phyloP scores from a whole-genome alignment of 225 moss, liverwort and hornwort species.

The Rhytidiadelphus loreus region DNA sequence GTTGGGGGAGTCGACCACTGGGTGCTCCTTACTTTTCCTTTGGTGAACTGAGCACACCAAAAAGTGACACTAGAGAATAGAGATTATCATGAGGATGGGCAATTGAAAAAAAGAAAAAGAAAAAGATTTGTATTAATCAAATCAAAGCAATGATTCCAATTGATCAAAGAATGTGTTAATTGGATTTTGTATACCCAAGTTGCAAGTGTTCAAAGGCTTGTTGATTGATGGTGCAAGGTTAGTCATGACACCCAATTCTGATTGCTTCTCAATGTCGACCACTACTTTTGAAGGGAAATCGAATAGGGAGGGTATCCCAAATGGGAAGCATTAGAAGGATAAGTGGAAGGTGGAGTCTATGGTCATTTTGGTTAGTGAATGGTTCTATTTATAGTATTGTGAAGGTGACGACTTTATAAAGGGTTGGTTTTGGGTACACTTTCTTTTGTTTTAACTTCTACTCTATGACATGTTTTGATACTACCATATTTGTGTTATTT shows the following conservation, averaged over 20 bases:
- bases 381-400: neutral
- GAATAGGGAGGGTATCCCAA: fast-evolving
- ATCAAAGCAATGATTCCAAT: neutral
- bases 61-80: neutral
- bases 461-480: neutral
- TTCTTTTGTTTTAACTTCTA: neutral
- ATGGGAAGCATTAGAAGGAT: neutral
- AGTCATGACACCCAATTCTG: neutral
- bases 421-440: fast-evolving
- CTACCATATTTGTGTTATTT: neutral
- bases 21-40: neutral
- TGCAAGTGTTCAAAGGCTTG: neutral
- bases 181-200: neutral
- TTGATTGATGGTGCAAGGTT: neutral
- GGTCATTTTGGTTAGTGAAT: neutral
- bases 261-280: fast-evolving
- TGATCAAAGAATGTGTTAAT: neutral
- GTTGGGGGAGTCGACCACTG: too few relatives aligned
- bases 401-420: neutral
- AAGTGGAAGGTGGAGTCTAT: neutral
- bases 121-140: neutral
- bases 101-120: neutral
- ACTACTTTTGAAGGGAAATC: neutral
- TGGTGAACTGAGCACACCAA: neutral
- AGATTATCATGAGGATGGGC: neutral